Percentiles rank a stretch among this genome's conserved stretches.
Conservation (phyloP, 2,329 filamentous ascomycete species). For the Emmonsiellopsis sp. region DNA sequence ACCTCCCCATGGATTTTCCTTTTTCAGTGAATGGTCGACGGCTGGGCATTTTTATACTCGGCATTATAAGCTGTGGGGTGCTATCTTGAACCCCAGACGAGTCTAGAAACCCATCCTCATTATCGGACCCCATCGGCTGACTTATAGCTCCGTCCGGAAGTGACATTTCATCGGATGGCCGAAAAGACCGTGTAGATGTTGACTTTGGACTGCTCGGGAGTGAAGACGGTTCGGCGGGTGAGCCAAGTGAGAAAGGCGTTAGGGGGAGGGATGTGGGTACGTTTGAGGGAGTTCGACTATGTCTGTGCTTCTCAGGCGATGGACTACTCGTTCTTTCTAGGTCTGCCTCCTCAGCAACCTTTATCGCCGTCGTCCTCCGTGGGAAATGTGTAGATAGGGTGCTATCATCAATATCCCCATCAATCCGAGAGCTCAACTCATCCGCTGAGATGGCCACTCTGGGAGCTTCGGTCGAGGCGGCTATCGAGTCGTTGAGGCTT, state of each 20-base stretch:
- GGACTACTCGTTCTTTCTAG: not conserved
- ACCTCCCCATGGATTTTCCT: constrained; percentile 71
- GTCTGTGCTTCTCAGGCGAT: not conserved
- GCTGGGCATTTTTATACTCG: constrained; percentile 82
- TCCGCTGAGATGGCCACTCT: constrained; percentile 20
- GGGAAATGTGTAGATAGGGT: not conserved
- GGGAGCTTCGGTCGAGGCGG: constrained; percentile 6
- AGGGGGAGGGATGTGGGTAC: constrained; percentile 32
- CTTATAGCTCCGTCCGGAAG: constrained; percentile 47
- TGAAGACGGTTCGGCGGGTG: constrained; percentile 41
- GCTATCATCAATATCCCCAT: not conserved
- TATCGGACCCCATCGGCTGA: constrained; percentile 46
- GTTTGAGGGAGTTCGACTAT: constrained; percentile 14
- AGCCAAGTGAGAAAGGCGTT: constrained; percentile 38
- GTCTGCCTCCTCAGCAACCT: not conserved
- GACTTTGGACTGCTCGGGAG: constrained; percentile 53
- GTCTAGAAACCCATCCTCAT: constrained; percentile 40
- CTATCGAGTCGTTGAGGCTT: constrained; percentile 47
- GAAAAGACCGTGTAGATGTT: constrained; percentile 48
- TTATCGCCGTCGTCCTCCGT: not conserved
- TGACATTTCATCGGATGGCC: constrained; percentile 50
- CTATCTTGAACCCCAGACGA: constrained; percentile 28
- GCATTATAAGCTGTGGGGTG: constrained; percentile 85
- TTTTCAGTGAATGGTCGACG: constrained; percentile 82
- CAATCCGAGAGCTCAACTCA: not conserved